A percentile compares a stretch with the other conserved stretches of the same genome.
Conservation (phyloP, 257 asterid species). For the Cruciata laevipes region DNA sequence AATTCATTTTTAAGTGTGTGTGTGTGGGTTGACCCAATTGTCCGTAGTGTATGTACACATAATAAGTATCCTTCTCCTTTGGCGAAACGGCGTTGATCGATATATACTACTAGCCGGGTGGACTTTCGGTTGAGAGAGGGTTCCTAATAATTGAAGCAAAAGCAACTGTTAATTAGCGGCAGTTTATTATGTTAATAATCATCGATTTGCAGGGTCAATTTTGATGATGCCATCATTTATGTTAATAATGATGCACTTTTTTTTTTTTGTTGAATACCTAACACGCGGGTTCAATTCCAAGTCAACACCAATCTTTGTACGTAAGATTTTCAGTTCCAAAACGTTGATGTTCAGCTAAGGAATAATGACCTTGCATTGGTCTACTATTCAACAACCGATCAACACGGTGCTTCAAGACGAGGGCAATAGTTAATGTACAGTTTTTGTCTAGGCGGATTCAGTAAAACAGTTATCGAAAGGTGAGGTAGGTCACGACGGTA, state of each 20-base stretch:
- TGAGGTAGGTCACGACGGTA: no score
- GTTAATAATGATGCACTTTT: neutral
- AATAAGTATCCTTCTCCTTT: neutral
- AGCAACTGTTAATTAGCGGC: neutral
- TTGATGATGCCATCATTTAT: constrained; percentile 34
- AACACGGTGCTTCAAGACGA: neutral
- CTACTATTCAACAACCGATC: neutral
- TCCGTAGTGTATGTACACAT: neutral
- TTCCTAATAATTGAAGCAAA: constrained; percentile 20
- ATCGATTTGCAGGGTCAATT: constrained; percentile 33
- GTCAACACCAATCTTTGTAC: constrained; percentile 27
- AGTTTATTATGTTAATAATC: neutral
- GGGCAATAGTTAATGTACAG: no score
- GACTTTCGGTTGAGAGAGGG: constrained; percentile 3
- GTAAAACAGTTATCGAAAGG: no score
- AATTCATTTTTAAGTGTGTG: constrained; percentile 3
- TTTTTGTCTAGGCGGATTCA: no score
- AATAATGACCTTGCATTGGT: neutral
- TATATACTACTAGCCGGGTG: no score
- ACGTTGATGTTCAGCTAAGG: neutral
- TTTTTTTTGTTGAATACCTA: constrained; percentile 48
- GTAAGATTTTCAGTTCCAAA: neutral
- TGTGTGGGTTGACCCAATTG: constrained; percentile 22
- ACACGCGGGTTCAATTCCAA: constrained; percentile 24
- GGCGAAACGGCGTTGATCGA: constrained; percentile 6